Evolutionary conservation across 805 yeast species (phyloP), one percentile per base, ranked within the genome.

Genomic region (Monosporozyma solicola): DNA sequence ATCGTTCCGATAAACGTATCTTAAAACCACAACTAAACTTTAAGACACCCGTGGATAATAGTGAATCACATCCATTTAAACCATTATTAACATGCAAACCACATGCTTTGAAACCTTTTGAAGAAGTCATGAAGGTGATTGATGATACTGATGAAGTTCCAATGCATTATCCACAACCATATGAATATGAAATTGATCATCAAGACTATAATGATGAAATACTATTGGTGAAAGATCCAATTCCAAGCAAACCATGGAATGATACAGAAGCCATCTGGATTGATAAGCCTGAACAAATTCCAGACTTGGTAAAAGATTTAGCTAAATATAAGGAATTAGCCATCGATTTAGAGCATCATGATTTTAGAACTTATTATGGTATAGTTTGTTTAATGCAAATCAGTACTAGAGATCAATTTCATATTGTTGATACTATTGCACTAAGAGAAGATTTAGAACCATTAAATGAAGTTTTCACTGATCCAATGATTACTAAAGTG

Each of bases 301-400:
- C 70, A 1, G 67, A 64, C 5, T 79, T 94, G 85, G 57, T 88
- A 1, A 64, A 69, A 0, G 78, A 75, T 6, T 72, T 94, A 47
- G 65, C 68, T 50, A 63, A 66, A 3, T 74, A 76, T 53, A 70
- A 74, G 2, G 95, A 81, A 53, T 79, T 94, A 41, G 99, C 98
- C 1, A 85, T 94, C 15, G 99, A 94, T 75, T 78, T 94, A 55
- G 99, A 94, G 65, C 99, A 94, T 69, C 99, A 94, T 65, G 97
- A 91, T 64, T 85, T 79, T 66, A 78, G 97, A 67, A 77, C 97
- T 0, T 94, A 88, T 61, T 84, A 85, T 61, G 99, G 99, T 44
- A 72, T 94, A 44, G 94, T 90, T 1, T 90, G 91, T 67, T 72
- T 94, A 47, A 89, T 94, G 96, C 99, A 94, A 70, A 84, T 94